phyloP scores from a whole-genome alignment of 2,329 filamentous ascomycete genomes.

The Polytolypa hystricis region DNA sequence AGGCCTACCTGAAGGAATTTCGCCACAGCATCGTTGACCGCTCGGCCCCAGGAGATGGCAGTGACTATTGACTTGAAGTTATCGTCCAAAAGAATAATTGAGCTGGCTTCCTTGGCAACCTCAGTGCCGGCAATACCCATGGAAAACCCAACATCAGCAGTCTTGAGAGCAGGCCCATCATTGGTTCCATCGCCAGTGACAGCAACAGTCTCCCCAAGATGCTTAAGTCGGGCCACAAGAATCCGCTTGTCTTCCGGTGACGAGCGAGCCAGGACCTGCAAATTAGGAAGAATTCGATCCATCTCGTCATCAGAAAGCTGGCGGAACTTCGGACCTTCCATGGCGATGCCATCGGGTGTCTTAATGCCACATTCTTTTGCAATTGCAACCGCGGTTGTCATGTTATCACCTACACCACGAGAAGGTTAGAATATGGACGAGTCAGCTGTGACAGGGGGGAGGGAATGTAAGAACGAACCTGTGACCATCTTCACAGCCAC shows the following conservation, averaged over 20 bases:
- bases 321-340: conserved; percentile 59
- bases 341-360: conserved; percentile 47
- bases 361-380: conserved; percentile 62
- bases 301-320: conserved; percentile 50
- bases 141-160: conserved; percentile 56
- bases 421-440: not conserved
- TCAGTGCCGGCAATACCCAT: conserved; percentile 59
- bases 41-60: conserved; percentile 57
- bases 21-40: conserved; percentile 56
- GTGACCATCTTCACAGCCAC: conserved; percentile 66
- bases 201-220: conserved; percentile 52
- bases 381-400: conserved; percentile 62
- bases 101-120: conserved; percentile 57
- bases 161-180: conserved; percentile 54
- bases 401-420: conserved; percentile 44
- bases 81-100: conserved; percentile 56
- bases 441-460: not conserved
- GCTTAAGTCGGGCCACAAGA: conserved; percentile 50
- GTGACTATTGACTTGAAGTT: conserved; percentile 56
- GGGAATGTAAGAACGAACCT: conserved; percentile 19
- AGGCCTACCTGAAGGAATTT: conserved; percentile 48
- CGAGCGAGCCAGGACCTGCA: conserved; percentile 55
- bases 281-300: conserved; percentile 45
- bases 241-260: conserved; percentile 58
- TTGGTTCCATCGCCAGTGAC: conserved; percentile 57